Evolutionary conservation across 2,329 filamentous ascomycete species (phyloP).

Genomic region (Tricladium varicosporioides): DNA sequence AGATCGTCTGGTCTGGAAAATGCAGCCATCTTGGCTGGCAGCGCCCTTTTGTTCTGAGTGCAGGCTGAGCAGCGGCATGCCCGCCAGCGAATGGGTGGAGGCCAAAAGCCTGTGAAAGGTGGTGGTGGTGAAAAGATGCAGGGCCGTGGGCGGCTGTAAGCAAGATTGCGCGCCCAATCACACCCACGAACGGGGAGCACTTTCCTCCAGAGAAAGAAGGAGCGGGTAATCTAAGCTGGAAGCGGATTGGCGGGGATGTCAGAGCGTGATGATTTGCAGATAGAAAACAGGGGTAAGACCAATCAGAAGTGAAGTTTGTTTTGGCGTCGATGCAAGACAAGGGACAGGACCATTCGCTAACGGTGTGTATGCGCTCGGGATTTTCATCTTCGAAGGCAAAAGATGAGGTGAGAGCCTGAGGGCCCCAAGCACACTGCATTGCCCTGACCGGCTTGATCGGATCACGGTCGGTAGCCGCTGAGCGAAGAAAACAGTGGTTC

Average conservation of each 20-base stretch:
- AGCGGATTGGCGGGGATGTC: not conserved
- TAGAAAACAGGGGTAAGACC: not conserved
- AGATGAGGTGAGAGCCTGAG: not conserved
- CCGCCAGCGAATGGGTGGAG: not conserved
- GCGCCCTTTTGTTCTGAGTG: constrained; percentile 8
- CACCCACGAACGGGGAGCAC: no score
- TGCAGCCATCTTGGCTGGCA: constrained; percentile 12
- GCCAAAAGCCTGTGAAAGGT: not conserved
- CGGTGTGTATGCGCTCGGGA: constrained; percentile 10
- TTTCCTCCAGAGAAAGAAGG: not conserved
- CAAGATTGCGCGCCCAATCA: constrained; percentile 1
- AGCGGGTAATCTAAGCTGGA: constrained; percentile 1
- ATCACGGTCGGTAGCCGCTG: not conserved
- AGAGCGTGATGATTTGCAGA: not conserved
- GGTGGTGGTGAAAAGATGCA: constrained; percentile 1
- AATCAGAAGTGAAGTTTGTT: not conserved
- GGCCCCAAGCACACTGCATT: not conserved
- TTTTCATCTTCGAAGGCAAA: not conserved
- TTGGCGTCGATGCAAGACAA: not conserved
- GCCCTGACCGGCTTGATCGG: not conserved
- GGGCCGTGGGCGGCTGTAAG: not conserved
- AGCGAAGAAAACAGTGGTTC: not conserved
- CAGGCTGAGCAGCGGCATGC: not conserved
- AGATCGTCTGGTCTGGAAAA: constrained; percentile 1
- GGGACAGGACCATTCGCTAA: constrained; percentile 2